Evolutionary conservation across 2,329 filamentous ascomycete genomes (phyloP).

Genomic region (Exophiala aquamarina): DNA sequence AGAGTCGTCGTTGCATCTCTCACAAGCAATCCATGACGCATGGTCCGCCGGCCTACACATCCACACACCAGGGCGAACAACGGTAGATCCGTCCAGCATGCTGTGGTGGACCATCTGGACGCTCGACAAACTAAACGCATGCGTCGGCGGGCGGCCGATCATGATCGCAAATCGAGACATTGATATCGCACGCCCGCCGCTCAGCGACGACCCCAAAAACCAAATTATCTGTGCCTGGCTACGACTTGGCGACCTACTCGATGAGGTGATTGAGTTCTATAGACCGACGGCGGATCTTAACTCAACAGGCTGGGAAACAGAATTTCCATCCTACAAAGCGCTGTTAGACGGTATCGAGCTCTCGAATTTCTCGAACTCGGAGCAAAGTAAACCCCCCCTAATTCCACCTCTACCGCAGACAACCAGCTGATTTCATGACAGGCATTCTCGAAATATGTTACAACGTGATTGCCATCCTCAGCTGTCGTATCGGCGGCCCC

Average conservation of each 20-base stretch:
- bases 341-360: constrained; percentile 20
- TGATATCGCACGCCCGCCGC: constrained; percentile 34
- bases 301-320: constrained; percentile 39
- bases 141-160: constrained; percentile 40
- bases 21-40: constrained; percentile 42
- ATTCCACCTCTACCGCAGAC: not conserved
- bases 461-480: constrained; percentile 57
- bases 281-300: constrained; percentile 34
- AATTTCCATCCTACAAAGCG: constrained; percentile 38
- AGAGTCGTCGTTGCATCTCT: constrained; percentile 40
- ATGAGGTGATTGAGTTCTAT: constrained; percentile 42
- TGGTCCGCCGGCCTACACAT: constrained; percentile 42
- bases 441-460: constrained; percentile 57
- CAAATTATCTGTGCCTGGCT: constrained; percentile 40
- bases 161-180: constrained; percentile 42
- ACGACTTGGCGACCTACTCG: constrained; percentile 38
- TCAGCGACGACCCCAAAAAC: constrained; percentile 16
- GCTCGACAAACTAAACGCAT: constrained; percentile 43
- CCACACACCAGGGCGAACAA: constrained; percentile 34
- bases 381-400: constrained; percentile 17
- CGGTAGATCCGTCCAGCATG: constrained; percentile 31
- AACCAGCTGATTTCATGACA: constrained; percentile 21
- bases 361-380: constrained; percentile 2
- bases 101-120: constrained; percentile 44
- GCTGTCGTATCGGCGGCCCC: constrained; percentile 53